Base-by-base conservation (phyloP, 768 basidiomycete genomes). In the Tylopilus felleus region DNA sequence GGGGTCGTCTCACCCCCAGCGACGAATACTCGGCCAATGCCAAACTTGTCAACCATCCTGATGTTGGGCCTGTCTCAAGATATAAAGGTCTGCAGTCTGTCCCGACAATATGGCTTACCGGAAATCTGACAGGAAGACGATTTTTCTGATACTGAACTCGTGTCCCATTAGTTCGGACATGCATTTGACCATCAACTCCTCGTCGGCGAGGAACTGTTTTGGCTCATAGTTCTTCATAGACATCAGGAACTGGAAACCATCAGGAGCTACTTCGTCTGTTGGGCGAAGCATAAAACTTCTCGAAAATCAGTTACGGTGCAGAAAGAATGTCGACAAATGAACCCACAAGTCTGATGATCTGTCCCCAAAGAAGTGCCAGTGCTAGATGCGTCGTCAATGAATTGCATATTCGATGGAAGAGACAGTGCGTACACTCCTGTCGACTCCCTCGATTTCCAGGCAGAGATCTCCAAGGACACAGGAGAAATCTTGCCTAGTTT, bases 21-120 rank as follows among this genome's bases (percentile, higher is more conserved):
- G 16, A 81, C 46, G 54, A 80, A 81, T 12, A 75, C 76, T n/a
- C 77, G 69, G 2, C 77, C 78, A 5, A 59, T 52, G 17, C 66
- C 59, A 57, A 80, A 75, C 21, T 62, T 70, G 40, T 79, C 59
- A 0, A 73, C 75, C 33, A 33, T 77, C 10, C 80, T 71, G 27
- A 80, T 73, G 60, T 79, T 80, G 1, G 78, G 73, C 27, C 80
- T 76, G 47, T 43, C n/a, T 21, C 23, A 8, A 28, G 54, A 55
- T 58, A 27, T 28, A 47, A n/a, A n/a, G 35, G 12, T 12, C 16
- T 9, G 33, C 8, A 21, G 64, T 6, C 8, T 23, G 6, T 44
- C 8, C 0, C 55, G 47, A 39, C 45, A 61, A 42, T 28, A 19
- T 48, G 53, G 33, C 63, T 52, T 8, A 72, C 73, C 66, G 55